Conservation (phyloP, 2,329 filamentous ascomycete genomes). For the Dactylellina cionopaga region DNA sequence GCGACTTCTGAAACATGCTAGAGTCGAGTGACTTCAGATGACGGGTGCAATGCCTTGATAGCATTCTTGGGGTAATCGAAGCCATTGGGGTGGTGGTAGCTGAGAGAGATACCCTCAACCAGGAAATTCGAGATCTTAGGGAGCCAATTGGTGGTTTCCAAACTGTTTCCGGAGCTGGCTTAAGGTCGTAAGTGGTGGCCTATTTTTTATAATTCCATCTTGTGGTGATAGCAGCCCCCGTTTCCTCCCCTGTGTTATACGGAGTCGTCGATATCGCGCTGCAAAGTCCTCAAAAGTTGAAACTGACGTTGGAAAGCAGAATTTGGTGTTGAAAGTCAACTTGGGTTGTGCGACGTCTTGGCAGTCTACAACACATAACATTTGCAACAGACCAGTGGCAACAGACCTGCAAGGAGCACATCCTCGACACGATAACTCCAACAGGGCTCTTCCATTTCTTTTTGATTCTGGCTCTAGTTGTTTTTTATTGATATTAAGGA, state of each 20-base stretch:
- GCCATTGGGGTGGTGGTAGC: constrained; percentile 22
- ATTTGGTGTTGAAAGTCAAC: constrained; percentile 30
- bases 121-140: neutral
- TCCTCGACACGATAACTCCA: too few species aligned
- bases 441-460: too few species aligned
- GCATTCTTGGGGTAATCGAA: constrained; percentile 24
- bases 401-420: too few species aligned
- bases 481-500: too few species aligned
- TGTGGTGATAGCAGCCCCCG: constrained; percentile 1
- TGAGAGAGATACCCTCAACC: constrained; percentile 10
- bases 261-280: constrained; percentile 2
- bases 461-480: too few species aligned
- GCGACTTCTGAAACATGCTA: constrained; percentile 11
- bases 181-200: neutral
- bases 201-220: constrained; percentile 21
- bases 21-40: constrained; percentile 18
- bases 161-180: neutral
- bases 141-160: constrained; percentile 10
- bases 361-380: constrained; percentile 13
- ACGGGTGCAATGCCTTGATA: constrained; percentile 33
- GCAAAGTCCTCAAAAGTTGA: constrained; percentile 8
- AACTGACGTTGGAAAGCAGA: constrained; percentile 36
- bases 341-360: constrained; percentile 44
- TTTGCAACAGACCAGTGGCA: neutral
- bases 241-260: neutral